Evolutionary conservation across 805 yeast genomes (phyloP).

Genomic region (Isabelozyma gotoi): DNA sequence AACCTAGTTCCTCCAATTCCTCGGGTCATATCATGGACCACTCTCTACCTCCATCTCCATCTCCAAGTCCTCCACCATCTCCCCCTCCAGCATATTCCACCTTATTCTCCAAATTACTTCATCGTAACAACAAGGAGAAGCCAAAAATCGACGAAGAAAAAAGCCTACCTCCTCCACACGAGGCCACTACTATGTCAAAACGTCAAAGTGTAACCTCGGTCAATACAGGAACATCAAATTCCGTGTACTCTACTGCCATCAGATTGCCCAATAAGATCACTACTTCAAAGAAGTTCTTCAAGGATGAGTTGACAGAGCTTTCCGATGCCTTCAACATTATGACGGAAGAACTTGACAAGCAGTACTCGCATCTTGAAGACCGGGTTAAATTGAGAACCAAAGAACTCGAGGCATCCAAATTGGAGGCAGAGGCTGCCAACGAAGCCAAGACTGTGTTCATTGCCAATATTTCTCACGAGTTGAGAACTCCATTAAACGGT

Average conservation of each 20-base stretch:
- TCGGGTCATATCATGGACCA: not conserved
- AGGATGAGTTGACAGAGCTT: conserved; percentile 85
- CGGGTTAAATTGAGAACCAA: conserved; percentile 83
- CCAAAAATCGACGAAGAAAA: not conserved
- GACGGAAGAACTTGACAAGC: conserved; percentile 84
- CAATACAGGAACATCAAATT: conserved; percentile 31
- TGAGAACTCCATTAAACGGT: conserved; percentile 94
- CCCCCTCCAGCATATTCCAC: conserved; percentile 6
- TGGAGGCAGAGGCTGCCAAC: conserved; percentile 91
- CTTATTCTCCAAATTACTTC: not conserved
- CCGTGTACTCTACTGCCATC: conserved; percentile 41
- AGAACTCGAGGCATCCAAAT: conserved; percentile 84
- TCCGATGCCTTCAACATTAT: conserved; percentile 87
- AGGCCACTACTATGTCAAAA: not conserved
- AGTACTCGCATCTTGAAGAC: conserved; percentile 82
- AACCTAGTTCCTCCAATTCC: not conserved
- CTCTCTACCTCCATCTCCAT: not conserved
- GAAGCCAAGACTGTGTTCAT: conserved; percentile 78
- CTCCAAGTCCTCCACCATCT: not conserved
- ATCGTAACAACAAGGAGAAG: not conserved
- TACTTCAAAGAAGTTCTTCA: conserved; percentile 47
- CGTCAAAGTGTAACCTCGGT: conserved; percentile 27
- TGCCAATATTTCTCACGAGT: conserved; percentile 50
- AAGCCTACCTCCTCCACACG: not conserved
- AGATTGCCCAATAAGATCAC: conserved; percentile 38